These are phyloP conservation scores for Chiua virens DNA, from an alignment of 768 basidiomycete genomes.

Conservation along the genomic window DNA sequence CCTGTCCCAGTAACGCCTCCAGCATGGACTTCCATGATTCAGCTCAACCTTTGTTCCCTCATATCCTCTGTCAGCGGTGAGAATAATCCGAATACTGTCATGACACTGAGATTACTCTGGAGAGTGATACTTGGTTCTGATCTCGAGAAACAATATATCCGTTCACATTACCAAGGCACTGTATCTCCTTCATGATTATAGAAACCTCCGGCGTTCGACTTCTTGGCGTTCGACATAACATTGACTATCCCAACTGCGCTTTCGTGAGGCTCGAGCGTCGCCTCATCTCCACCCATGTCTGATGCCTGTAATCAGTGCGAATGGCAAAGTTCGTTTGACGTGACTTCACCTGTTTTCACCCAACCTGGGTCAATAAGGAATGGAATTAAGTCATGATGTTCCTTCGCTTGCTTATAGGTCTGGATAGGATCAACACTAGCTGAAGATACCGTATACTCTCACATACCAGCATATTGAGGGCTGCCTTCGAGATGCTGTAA, in stretches of 20 bases:
- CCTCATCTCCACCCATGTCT: constrained; percentile 38
- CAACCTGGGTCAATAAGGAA: constrained; percentile 39
- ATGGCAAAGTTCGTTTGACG: not conserved
- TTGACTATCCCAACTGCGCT: constrained; percentile 31
- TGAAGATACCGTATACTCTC: not conserved
- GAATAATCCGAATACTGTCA: too few relatives aligned
- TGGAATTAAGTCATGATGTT: constrained; percentile 32
- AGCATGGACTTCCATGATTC: too few relatives aligned
- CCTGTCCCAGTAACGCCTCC: too few relatives aligned
- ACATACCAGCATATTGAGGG: constrained; percentile 41
- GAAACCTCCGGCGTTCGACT: constrained; percentile 32
- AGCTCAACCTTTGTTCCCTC: too few relatives aligned
- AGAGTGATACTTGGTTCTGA: too few relatives aligned
- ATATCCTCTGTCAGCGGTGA: too few relatives aligned
- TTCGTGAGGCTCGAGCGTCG: constrained; percentile 29
- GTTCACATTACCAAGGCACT: constrained; percentile 29
- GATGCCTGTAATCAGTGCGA: not conserved
- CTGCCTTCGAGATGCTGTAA: constrained; percentile 40
- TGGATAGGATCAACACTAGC: constrained; percentile 2
- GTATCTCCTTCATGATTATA: constrained; percentile 30
- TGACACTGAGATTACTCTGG: too few relatives aligned
- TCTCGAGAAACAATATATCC: too few relatives aligned
- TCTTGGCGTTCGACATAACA: constrained; percentile 22
- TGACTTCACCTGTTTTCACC: constrained; percentile 37
- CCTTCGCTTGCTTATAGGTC: constrained; percentile 39